These are phyloP conservation scores for Vachellia collinsii DNA, from an alignment of 306 rosid genomes.

Conservation along the genomic window DNA sequence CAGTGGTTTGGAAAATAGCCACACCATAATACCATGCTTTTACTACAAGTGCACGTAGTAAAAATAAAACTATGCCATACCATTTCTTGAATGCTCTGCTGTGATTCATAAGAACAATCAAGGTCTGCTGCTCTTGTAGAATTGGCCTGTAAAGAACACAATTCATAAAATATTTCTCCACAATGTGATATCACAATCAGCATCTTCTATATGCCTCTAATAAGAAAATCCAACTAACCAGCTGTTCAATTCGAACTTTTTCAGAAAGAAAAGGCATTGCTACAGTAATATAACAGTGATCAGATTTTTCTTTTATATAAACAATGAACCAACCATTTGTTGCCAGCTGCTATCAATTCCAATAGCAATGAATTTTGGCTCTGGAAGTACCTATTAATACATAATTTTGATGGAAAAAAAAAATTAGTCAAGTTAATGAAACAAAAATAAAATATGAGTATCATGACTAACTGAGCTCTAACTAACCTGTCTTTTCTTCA, in stretches of 20 bases:
- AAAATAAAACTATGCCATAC: slow-evolving; percentile 46
- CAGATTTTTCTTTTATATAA: not conserved
- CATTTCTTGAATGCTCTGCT: slow-evolving; percentile 69
- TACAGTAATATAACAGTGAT: not conserved
- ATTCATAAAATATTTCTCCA: slow-evolving; percentile 13
- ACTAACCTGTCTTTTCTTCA: slow-evolving; percentile 69
- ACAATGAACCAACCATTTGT: slow-evolving; percentile 57
- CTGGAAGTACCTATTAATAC: slow-evolving; percentile 52
- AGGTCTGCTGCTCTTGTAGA: slow-evolving; percentile 55
- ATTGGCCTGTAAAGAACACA: slow-evolving; percentile 33
- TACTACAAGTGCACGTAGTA: not conserved
- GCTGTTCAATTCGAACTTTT: not conserved
- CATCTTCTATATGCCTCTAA: slow-evolving; percentile 18
- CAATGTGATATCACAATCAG: slow-evolving; percentile 30
- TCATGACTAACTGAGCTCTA: not conserved
- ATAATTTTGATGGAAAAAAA: not conserved
- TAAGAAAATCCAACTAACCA: not conserved
- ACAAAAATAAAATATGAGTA: not conserved
- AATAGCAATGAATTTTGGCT: slow-evolving; percentile 56
- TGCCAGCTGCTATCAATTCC: slow-evolving; percentile 68
- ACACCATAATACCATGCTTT: not conserved
- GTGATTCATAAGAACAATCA: slow-evolving; percentile 67
- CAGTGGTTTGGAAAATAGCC: not conserved
- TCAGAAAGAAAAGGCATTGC: not conserved
- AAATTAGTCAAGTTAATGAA: slow-evolving; percentile 8